These are phyloP conservation scores for Dactylorhiza incarnata DNA, from an alignment of 106 monocot species.

Conservation along the genomic window DNA sequence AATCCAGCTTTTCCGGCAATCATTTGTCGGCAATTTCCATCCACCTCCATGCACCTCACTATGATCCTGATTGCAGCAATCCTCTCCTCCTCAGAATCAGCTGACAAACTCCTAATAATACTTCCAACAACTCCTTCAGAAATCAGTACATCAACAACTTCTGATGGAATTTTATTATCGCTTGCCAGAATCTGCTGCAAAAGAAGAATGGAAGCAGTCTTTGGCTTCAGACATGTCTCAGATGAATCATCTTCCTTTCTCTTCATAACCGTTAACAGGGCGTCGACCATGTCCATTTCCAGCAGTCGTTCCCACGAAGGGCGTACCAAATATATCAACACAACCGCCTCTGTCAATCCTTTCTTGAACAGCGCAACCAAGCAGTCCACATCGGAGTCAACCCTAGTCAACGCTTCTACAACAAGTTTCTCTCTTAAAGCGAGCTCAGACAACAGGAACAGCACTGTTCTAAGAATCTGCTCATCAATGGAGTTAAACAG, in stretches of 20 bases:
- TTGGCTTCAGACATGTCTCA: conserved; percentile 26
- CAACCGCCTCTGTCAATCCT: conserved; percentile 36
- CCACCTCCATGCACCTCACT: conserved; percentile 39
- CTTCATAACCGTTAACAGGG: conserved; percentile 24
- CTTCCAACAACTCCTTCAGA: conserved; percentile 28
- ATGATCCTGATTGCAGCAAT: conserved; percentile 38
- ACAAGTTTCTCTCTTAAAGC: conserved; percentile 31
- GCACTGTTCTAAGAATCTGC: conserved; percentile 19
- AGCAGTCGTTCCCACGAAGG: conserved; percentile 35
- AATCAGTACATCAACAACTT: conserved; percentile 15
- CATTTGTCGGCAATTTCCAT: conserved; percentile 38
- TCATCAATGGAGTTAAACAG: conserved; percentile 38
- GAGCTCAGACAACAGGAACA: conserved; percentile 41
- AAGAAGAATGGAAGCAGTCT: conserved; percentile 39
- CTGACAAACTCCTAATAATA: conserved; percentile 23
- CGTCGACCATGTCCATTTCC: conserved; percentile 42
- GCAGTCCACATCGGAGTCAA: conserved; percentile 54
- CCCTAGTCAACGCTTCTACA: conserved; percentile 38
- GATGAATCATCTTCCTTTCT: conserved; percentile 14
- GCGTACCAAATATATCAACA: conserved; percentile 28
- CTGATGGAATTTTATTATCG: conserved; percentile 6
- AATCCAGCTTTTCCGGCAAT: conserved; percentile 36
- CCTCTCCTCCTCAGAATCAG: conserved; percentile 39
- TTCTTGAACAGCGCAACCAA: conserved; percentile 54
- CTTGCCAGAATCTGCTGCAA: conserved; percentile 30